These are phyloP conservation scores for Colletotrichum nymphaeae DNA, from an alignment of 2,329 filamentous ascomycete species.

Conservation along the genomic window DNA sequence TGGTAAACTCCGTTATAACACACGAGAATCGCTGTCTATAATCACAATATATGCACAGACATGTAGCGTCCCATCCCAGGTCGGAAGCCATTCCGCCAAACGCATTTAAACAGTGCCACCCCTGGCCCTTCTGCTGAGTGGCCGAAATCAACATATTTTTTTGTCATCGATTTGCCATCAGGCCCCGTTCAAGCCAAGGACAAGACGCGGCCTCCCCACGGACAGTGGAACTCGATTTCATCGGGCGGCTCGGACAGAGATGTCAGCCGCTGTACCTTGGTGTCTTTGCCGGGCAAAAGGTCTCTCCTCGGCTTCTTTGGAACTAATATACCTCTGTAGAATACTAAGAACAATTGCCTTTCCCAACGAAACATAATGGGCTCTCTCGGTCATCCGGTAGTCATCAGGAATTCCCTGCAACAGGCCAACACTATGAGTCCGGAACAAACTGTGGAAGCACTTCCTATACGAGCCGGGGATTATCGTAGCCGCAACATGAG, in stretches of 20 bases:
- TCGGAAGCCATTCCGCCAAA: constrained; percentile 15
- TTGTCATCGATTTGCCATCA: constrained; percentile 22
- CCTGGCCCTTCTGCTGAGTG: constrained; percentile 9
- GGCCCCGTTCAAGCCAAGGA: not conserved
- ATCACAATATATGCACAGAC: not conserved
- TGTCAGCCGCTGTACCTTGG: constrained; percentile 6
- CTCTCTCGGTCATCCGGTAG: constrained; percentile 4
- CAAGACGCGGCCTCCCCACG: constrained; percentile 12
- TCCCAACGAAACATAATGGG: constrained; percentile 14
- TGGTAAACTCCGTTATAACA: not conserved
- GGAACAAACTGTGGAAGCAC: not conserved
- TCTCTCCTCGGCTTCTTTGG: not conserved
- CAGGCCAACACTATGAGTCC: not conserved
- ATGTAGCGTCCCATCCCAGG: not conserved
- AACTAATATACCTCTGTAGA: not conserved
- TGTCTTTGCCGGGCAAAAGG: constrained; percentile 14
- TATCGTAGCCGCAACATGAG: not conserved
- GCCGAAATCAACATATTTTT: not conserved
- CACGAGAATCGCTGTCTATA: not conserved
- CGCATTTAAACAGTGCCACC: not conserved
- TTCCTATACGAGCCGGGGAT: constrained; percentile 1
- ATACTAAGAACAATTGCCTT: not conserved
- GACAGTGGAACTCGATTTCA: constrained; percentile 11
- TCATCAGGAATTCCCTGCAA: not conserved
- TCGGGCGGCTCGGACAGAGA: constrained; percentile 29